Evolutionary conservation across 805 yeast species (phyloP).

Genomic region (Debaryomyces tyrocola): DNA sequence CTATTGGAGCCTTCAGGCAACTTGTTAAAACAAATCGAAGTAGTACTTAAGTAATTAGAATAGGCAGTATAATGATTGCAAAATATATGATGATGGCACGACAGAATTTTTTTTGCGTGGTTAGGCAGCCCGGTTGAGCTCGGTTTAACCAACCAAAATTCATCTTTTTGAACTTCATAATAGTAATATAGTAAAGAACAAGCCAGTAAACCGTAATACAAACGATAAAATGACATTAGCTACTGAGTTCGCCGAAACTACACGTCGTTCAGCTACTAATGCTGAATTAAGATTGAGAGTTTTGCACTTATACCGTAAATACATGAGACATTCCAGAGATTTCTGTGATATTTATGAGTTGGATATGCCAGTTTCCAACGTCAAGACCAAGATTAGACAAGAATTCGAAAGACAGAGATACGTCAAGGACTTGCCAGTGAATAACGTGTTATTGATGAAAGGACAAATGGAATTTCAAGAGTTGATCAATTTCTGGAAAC

Average conservation of each 20-base stretch:
- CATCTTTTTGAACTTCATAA: conserved; percentile 9
- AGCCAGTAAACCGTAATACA: not conserved
- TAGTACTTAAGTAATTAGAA: conserved; percentile 1
- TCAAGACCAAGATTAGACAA: conserved; percentile 83
- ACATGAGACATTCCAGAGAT: conserved; percentile 59
- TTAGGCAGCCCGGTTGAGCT: conserved; percentile 4
- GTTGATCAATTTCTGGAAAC: conserved; percentile 86
- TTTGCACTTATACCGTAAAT: conserved; percentile 70
- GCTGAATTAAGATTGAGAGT: conserved; percentile 65
- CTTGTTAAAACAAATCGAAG: conserved; percentile 15
- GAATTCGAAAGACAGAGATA: conserved; percentile 85
- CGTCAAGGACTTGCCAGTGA: conserved; percentile 62
- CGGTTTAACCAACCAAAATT: conserved; percentile 23
- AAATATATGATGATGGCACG: not conserved
- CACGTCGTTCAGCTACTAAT: conserved; percentile 61
- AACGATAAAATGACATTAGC: conserved; percentile 55
- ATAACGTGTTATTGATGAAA: conserved; percentile 71
- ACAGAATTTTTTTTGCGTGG: not conserved
- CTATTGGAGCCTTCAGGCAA: conserved; percentile 45
- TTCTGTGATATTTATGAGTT: conserved; percentile 66
- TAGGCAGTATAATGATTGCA: not conserved
- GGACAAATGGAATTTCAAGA: conserved; percentile 93
- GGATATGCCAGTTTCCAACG: conserved; percentile 74
- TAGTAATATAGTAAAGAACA: conserved; percentile 2
- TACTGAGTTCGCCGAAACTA: conserved; percentile 82